phyloP scores from a whole-genome alignment of 139 green algal species.

The Asterochloris sp. region DNA sequence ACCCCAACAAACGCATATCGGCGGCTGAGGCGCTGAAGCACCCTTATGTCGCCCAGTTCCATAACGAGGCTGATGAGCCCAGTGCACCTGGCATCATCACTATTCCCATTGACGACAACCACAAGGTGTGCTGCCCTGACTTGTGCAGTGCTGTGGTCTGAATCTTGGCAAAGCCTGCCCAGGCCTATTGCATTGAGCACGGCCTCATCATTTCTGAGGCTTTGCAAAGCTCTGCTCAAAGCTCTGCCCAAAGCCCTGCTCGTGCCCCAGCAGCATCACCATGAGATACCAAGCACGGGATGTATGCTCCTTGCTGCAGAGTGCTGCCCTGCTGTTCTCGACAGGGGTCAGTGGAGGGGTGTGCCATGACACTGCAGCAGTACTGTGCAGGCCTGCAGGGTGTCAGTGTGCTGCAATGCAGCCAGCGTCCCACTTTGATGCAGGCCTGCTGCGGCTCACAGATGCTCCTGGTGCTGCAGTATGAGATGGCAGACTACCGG shows the following conservation, averaged over 20 bases:
- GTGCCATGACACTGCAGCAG: too few relatives aligned
- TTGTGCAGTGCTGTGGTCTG: not conserved
- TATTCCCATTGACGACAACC: constrained; percentile 95
- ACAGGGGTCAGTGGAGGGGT: not conserved
- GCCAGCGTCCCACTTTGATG: not conserved
- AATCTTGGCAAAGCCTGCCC: too few relatives aligned
- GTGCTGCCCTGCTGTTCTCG: not conserved
- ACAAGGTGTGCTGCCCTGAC: constrained; percentile 54
- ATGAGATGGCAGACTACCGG: constrained; percentile 62
- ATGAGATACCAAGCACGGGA: too few relatives aligned
- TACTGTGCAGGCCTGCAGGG: not conserved
- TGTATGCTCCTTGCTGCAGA: not conserved
- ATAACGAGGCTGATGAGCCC: constrained; percentile 86
- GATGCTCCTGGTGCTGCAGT: constrained; percentile 22
- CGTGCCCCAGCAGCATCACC: too few relatives aligned
- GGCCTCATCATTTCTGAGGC: too few relatives aligned
- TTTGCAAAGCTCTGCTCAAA: too few relatives aligned
- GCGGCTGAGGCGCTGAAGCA: constrained; percentile 88
- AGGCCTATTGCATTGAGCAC: too few relatives aligned
- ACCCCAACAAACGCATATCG: constrained; percentile 84
- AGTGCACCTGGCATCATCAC: constrained; percentile 59
- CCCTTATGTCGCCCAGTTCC: constrained; percentile 95
- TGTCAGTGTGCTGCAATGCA: not conserved
- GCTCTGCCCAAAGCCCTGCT: too few relatives aligned
- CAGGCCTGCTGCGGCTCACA: not conserved